phyloP scores from a whole-genome alignment of 2,329 filamentous ascomycete species.

The Curvularia eragrostidis region DNA sequence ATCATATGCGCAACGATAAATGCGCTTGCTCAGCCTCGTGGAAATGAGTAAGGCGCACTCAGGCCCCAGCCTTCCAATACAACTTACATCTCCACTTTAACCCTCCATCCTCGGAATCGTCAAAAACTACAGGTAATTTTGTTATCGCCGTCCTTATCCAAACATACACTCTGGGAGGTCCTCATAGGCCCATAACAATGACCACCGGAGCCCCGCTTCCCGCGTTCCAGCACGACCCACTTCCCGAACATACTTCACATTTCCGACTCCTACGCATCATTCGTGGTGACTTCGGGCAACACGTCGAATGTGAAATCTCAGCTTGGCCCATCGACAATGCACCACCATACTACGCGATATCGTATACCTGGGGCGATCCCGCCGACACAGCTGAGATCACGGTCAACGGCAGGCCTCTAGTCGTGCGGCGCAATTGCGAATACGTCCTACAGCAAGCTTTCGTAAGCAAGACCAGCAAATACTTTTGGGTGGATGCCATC shows the following conservation, averaged over 20 bases:
- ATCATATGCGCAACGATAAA: neutral
- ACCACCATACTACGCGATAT: constrained; percentile 6
- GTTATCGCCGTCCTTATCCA: neutral
- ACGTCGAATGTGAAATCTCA: constrained; percentile 4
- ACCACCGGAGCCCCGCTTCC: neutral
- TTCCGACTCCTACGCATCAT: constrained; percentile 7
- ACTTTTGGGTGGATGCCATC: constrained; percentile 5
- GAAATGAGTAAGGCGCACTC: neutral
- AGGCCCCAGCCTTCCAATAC: neutral
- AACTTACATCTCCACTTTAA: neutral
- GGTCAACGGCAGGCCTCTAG: neutral
- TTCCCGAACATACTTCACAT: neutral
- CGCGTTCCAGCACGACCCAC: constrained; percentile 8
- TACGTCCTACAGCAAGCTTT: constrained; percentile 9
- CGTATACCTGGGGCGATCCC: constrained; percentile 3
- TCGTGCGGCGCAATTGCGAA: constrained; percentile 1
- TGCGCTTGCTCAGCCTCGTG: neutral
- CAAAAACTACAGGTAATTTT: neutral
- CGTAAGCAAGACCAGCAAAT: neutral
- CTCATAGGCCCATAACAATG: neutral
- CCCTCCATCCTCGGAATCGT: neutral
- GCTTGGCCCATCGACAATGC: constrained; percentile 1
- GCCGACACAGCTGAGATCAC: neutral
- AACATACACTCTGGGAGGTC: neutral
- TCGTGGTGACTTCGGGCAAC: neutral